Evolutionary conservation across 176 grass and related monocot species (phyloP), one percentile per base, ranked within the genome.

Genomic region (Aechmea fasciata): DNA sequence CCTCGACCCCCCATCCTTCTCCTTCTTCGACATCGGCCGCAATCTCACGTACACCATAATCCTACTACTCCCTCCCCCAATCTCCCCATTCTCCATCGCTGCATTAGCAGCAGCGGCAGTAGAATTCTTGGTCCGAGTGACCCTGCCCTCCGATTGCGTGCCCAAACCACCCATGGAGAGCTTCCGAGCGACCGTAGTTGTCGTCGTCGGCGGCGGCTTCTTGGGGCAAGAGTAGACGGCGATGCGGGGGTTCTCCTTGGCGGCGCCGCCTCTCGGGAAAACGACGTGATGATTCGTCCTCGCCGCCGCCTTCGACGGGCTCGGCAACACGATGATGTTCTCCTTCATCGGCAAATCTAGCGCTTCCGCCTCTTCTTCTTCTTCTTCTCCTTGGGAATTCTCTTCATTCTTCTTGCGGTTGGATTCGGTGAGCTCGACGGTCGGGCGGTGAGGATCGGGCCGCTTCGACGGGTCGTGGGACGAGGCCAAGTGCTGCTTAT

Each of bases 31-130:
- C 88, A 86, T 83, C 1, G 83, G 94, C 11, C 94, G 76, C 17
- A 93, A 74, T 82, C 94, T 81, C 52, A 99, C 94, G 67, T 93
- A 99, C 26, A 93, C 94, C 11, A 71, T 53, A 66, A 99, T 99
- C 53, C 87, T 80, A 57, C 82, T 87, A 41, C 33, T 41, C 65
- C 66, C 80, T 13, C 66, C 74, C 6, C 64, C 72, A 10, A 10
- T 71, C 15, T 87, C 91, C 10, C 47, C 67, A 63, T 70, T 77
- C 61, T 84, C 78, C 23, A 24, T 52, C 25, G 11, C 73, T 17
- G 11, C n/a, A 47, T 82, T 66, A 29, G 48, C 62, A 11, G 26
- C 10, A 48, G 64, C 68, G 29, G 29, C 29, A 5, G 29, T 6
- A 7, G 33, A 4, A 61, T 18, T 19, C 73, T 80, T 87, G 41